Percentiles rank a stretch among this genome's conserved stretches.
phyloP scores from a whole-genome alignment of 208 protist genomes.

The Crithidia thermophila region DNA sequence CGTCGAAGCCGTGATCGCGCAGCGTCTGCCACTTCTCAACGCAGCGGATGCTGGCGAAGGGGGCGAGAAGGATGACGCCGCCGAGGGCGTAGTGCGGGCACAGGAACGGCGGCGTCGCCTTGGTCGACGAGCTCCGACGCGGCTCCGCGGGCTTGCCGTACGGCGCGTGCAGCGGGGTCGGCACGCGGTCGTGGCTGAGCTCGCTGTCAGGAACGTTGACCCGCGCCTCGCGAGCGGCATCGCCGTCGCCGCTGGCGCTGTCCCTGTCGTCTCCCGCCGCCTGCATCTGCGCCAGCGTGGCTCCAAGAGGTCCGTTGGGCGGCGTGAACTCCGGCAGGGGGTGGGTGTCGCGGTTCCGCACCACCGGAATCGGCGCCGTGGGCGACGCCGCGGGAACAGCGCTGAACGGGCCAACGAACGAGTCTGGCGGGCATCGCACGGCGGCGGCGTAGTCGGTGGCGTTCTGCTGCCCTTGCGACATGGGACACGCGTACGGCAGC shows the following conservation, averaged over 20 bases:
- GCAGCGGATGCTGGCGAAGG: conserved; percentile 40
- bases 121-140: not conserved
- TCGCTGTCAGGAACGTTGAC: not conserved
- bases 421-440: conserved; percentile 9
- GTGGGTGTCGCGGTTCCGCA: not conserved
- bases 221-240: not conserved
- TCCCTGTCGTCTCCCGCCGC: not conserved
- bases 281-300: too few relatives aligned
- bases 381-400: conserved; percentile 6
- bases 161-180: conserved; percentile 9
- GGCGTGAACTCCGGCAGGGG: conserved; percentile 1
- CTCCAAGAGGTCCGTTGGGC: not conserved
- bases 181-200: not conserved
- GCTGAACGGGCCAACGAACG: conserved; percentile 4
- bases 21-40: conserved; percentile 38
- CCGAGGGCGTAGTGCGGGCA: conserved; percentile 46
- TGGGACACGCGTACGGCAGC: conserved; percentile 23
- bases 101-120: not conserved
- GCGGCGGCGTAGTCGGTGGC: not conserved
- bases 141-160: conserved; percentile 5
- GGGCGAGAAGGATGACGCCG: conserved; percentile 44
- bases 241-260: not conserved
- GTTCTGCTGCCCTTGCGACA: conserved; percentile 3
- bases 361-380: not conserved
- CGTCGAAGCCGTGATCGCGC: conserved; percentile 19